A percentile compares a stretch with the other conserved stretches of the same genome.
Conservation (phyloP, 495 filamentous ascomycete species). For the Apodospora peruviana region DNA sequence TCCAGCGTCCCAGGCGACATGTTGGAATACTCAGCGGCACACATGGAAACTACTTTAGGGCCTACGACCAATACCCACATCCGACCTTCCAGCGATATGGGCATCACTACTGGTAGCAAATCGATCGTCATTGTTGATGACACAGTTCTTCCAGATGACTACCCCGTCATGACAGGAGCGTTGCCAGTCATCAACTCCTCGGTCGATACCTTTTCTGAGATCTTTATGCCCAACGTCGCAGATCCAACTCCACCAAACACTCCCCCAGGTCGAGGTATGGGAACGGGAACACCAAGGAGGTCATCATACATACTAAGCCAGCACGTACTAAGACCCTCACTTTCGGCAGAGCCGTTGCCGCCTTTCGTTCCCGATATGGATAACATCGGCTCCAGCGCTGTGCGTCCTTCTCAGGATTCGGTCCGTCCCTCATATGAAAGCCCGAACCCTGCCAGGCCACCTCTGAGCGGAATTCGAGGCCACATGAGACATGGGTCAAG, state of each 20-base stretch:
- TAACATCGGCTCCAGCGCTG: conserved; percentile 19
- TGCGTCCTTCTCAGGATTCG: conserved; percentile 24
- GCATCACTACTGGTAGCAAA: conserved; percentile 69
- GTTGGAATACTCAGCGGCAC: conserved; percentile 34
- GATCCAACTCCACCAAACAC: conserved; percentile 50
- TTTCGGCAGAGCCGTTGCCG: conserved; percentile 28
- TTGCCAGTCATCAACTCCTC: conserved; percentile 39
- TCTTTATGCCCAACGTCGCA: conserved; percentile 37
- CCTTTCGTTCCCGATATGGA: conserved; percentile 35
- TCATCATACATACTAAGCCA: conserved; percentile 48
- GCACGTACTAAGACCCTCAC: conserved; percentile 25
- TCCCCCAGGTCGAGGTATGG: conserved; percentile 36
- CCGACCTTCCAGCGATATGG: conserved; percentile 39
- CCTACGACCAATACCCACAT: conserved; percentile 11
- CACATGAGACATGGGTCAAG: conserved; percentile 36
- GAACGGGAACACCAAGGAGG: conserved; percentile 42
- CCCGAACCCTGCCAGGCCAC: conserved; percentile 19
- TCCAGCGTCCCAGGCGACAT: conserved; percentile 10
- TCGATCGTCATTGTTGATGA: conserved; percentile 88
- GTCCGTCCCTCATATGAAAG: conserved; percentile 28
- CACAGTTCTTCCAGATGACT: conserved; percentile 37
- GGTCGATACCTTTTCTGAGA: conserved; percentile 44
- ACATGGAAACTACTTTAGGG: conserved; percentile 27
- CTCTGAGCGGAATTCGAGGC: conserved; percentile 27
- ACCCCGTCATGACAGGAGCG: conserved; percentile 42